Conservation (phyloP, 345 rosid genomes). For the Eucalyptus pauciflora region DNA sequence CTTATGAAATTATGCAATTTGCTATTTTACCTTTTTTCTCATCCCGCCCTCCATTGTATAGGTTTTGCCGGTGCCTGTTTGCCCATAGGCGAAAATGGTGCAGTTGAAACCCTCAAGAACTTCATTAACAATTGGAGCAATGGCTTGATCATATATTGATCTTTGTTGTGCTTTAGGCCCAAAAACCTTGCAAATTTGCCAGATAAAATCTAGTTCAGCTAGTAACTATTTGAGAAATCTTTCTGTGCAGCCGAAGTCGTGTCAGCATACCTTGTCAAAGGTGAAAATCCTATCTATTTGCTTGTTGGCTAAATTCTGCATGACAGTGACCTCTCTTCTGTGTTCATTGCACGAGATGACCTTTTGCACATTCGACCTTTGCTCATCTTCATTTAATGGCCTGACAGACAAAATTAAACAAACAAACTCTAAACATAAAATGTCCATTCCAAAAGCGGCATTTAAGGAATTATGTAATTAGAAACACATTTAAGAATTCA, state of each 20-base stretch:
- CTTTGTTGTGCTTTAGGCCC: slow-evolving; percentile 93
- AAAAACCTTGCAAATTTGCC: slow-evolving; percentile 45
- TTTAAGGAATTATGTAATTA: neutral
- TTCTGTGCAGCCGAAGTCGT: neutral
- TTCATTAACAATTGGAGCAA: slow-evolving; percentile 77
- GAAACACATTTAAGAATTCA: neutral
- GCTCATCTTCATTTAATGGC: slow-evolving; percentile 79
- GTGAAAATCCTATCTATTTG: slow-evolving; percentile 77
- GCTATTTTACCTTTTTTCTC: slow-evolving; percentile 56
- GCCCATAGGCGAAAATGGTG: slow-evolving; percentile 93
- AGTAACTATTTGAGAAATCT: neutral
- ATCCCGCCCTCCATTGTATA: slow-evolving; percentile 96
- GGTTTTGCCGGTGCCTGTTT: slow-evolving; percentile 87
- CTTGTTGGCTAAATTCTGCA: slow-evolving; percentile 62
- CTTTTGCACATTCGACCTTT: slow-evolving; percentile 43
- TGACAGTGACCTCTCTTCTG: slow-evolving; percentile 65
- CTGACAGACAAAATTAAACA: slow-evolving; percentile 7
- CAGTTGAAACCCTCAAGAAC: slow-evolving; percentile 93
- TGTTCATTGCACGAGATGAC: slow-evolving; percentile 64
- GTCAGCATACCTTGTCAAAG: slow-evolving; percentile 62
- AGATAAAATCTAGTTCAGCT: neutral
- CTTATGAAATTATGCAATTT: neutral
- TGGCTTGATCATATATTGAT: slow-evolving; percentile 86
- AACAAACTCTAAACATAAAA: neutral
- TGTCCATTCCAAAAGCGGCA: neutral